A percentile compares a stretch with the other conserved stretches of the same genome.
These are phyloP conservation scores for Vigna hirtella DNA, from an alignment of 306 rosid genomes.

Conservation along the genomic window DNA sequence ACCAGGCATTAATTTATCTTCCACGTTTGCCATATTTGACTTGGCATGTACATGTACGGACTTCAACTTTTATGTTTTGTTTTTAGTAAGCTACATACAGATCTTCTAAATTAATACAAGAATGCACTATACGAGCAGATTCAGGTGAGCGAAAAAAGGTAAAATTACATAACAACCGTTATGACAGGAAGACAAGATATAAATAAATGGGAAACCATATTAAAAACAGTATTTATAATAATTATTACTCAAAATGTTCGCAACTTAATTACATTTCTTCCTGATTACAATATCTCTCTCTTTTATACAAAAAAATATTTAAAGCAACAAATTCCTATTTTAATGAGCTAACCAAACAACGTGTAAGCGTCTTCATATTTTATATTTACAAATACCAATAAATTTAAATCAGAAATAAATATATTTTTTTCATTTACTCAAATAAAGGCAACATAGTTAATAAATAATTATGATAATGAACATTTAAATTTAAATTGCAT, in stretches of 20 bases:
- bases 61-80: neutral
- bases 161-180: neutral
- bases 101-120: neutral
- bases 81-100: neutral
- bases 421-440: neutral
- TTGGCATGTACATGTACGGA: neutral
- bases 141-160: neutral
- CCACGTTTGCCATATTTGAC: conserved; percentile 14
- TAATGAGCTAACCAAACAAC: neutral
- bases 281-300: neutral
- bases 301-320: neutral
- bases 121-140: neutral
- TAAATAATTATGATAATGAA: neutral
- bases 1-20: neutral
- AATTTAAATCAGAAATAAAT: neutral
- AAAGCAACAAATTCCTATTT: neutral
- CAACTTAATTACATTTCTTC: too few relatives aligned
- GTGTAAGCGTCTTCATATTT: neutral
- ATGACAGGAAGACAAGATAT: neutral
- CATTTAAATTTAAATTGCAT: conserved; percentile 22
- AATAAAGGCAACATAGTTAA: neutral
- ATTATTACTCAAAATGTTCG: neutral
- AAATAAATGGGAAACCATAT: neutral
- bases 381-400: neutral
- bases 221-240: neutral